Base-by-base conservation (phyloP, 148 eudicot genomes). In the Nepenthes mirabilis region DNA sequence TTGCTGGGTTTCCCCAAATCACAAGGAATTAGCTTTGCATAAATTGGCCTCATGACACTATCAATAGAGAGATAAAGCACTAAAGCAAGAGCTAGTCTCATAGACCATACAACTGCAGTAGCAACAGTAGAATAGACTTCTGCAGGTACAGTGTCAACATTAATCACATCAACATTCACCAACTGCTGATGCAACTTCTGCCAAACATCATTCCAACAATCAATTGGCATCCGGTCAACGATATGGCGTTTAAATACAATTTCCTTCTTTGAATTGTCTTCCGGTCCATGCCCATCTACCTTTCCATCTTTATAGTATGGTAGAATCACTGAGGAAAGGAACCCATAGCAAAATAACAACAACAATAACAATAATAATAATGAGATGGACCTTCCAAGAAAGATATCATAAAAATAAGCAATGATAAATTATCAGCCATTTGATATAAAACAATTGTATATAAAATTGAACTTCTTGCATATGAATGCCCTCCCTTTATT, bases 161-260 rank as follows among this genome's bases (percentile, higher is more conserved):
- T 79, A 51, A 74, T 61, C 62, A 91, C 90, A 75, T 91, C 95
- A 65, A 91, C 93, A 64, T 87, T 91, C 58, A 87, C 82, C 60
- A 87, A 67, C 65, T 91, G 97, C 51, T 91, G 88, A 78, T 87
- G 95, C 79, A 91, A 79, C 75, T 91, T 91, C 50, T 70, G 67
- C 97, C 97, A 91, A 59, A 81, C 88, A 67, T 83, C 95, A 73
- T 84, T 87, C 97, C 97, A 91, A 68, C 83, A 72, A 64, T 91
- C 97, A 56, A 84, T 72, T 34, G 97, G 97, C 97, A 91, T 91
- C 51, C 77, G 83, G 34, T 91, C 87, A 64, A 87, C 90, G 37
- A 83, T 65, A 72, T 91, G 95, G 50, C 95, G 91, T 62, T 75
- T 75, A 55, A 52, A 91, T 45, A 91, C 62, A 70, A 91, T 69